A percentile compares a stretch with the other conserved stretches of the same genome.
These are phyloP conservation scores for Persicaria tinctoria DNA, from an alignment of 148 eudicot genomes.

Conservation along the genomic window DNA sequence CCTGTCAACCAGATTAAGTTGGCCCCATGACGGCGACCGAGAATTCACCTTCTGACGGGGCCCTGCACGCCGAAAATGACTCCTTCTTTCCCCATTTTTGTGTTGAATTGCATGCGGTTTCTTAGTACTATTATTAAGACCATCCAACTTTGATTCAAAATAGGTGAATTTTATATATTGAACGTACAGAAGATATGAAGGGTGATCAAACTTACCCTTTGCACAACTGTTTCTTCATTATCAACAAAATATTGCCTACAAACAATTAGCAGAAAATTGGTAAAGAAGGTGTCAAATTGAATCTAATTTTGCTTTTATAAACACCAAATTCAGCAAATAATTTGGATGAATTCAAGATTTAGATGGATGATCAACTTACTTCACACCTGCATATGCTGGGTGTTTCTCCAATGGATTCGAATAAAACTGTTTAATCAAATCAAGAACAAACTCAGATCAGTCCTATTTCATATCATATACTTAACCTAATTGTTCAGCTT, in stretches of 20 bases:
- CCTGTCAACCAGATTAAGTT: background rate
- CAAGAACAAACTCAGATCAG: background rate
- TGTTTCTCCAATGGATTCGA: conserved; percentile 71
- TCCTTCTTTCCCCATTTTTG: conserved; percentile 54
- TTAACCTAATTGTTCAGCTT: background rate
- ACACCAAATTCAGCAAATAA: background rate
- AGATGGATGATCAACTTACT: conserved; percentile 37
- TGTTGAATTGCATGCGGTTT: conserved; percentile 62
- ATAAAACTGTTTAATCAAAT: conserved; percentile 37
- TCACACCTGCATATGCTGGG: conserved; percentile 66
- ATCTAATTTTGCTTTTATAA: background rate
- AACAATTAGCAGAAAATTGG: background rate
- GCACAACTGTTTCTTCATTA: conserved; percentile 64
- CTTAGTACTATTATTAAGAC: background rate
- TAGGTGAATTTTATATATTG: background rate
- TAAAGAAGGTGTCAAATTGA: background rate
- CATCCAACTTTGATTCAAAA: background rate
- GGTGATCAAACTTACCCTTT: conserved; percentile 42
- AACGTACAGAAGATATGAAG: background rate
- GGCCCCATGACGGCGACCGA: background rate
- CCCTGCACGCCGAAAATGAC: conserved; percentile 81
- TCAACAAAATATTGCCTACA: conserved; percentile 81
- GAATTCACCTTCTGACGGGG: conserved; percentile 63
- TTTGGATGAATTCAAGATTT: background rate
- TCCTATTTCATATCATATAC: background rate